Conservation (phyloP, 345 rosid species). For the Excoecaria agallocha region DNA sequence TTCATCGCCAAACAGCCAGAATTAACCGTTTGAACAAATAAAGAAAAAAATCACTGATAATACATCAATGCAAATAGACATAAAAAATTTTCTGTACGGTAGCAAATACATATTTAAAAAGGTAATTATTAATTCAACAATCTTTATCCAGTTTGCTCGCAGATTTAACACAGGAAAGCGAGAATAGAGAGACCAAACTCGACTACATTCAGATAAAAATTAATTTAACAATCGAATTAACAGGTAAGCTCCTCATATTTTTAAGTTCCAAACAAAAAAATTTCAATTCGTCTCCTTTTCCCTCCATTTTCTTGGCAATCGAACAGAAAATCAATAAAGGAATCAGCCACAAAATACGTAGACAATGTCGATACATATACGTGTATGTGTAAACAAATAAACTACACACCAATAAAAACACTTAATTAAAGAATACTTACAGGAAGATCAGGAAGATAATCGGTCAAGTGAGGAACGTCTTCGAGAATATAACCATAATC, state of each 20-base stretch:
- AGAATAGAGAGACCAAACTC: neutral
- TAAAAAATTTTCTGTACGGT: neutral
- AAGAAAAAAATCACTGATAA: neutral
- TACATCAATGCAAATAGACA: neutral
- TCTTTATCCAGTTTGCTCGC: neutral
- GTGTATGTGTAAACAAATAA: too few relatives aligned
- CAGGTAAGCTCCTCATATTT: neutral
- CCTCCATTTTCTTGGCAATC: neutral
- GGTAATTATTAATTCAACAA: neutral
- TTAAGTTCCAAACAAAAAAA: neutral
- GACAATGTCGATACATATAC: too few relatives aligned
- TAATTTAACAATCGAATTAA: neutral
- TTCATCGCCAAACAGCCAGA: neutral
- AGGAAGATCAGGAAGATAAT: slow-evolving; percentile 72
- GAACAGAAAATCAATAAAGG: neutral
- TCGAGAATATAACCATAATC: slow-evolving; percentile 73
- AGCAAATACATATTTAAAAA: neutral
- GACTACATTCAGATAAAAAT: neutral
- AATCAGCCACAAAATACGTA: neutral
- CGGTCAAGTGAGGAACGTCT: slow-evolving; percentile 89
- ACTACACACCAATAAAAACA: too few relatives aligned
- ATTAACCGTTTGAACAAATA: neutral
- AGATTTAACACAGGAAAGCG: neutral
- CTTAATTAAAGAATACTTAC: slow-evolving; percentile 32
- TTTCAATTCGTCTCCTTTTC: neutral